Base-by-base conservation (phyloP, 1,139 yeast species). In the Zygoascus sp. region DNA sequence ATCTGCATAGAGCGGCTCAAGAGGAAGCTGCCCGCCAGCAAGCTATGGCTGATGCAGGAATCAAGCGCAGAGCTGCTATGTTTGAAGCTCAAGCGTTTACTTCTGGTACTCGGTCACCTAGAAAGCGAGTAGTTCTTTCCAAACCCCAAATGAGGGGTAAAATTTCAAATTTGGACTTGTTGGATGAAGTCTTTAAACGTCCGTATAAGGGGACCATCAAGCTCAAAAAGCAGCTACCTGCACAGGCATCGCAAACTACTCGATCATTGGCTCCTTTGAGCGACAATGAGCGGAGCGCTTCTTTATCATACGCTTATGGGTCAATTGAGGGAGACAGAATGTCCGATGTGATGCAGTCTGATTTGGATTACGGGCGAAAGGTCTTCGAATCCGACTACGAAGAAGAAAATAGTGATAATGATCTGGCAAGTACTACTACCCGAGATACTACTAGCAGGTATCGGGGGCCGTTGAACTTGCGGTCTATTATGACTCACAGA, bases 131-230 rank as follows among this genome's bases (percentile, higher is more conserved):
- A 36, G 34, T 16, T 9, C 43, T 10, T 32, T 28, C 32, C 47
- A 35, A 44, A 35, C 48, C 48, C 17, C 17, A 32, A 5, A 19
- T 40, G 10, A 50, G 53, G 34, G 48, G 50, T 40, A 57, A 53
- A 38, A 54, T 60, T 3, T 59, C 63, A 1, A 58, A 60, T 32
- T 58, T 60, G 43, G 65, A 60, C 37, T 51, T 61, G 5, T 47
- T 61, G 9, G 64, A 59, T 32, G 64, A 61, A 46, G 64, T 61
- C 5, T 61, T 60, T 50, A 56, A 55, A 34, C 49, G 63, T 8
- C 64, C 64, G 1, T 61, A 61, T 43, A 59, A 60, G 34, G 63
- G 63, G 2, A 34, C 45, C 5, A 22, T 35, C 21, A 40, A 39
- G 8, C 15, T 42, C 27, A 32, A 37, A 17, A 20, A 28, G 27